Evolutionary conservation across 2,329 filamentous ascomycete species (phyloP).

Genomic region (Didymella exigua): DNA sequence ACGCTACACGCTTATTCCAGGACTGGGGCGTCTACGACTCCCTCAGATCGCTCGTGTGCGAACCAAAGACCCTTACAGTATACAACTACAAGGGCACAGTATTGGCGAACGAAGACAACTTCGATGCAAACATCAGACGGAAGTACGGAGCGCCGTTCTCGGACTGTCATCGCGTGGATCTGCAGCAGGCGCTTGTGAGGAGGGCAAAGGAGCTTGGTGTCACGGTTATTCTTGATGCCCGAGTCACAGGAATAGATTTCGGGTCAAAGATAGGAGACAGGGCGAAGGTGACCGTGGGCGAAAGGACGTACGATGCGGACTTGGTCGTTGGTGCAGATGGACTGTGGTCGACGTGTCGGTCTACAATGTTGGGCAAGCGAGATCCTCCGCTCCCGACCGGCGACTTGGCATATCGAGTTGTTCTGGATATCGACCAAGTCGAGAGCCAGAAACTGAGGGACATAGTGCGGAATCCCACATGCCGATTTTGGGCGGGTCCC

Average conservation of each 20-base stretch:
- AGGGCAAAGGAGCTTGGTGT: slow-evolving; percentile 62
- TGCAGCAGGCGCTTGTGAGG: slow-evolving; percentile 60
- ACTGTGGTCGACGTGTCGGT: slow-evolving; percentile 64
- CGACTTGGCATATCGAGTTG: slow-evolving; percentile 69
- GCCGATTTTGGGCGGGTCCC: slow-evolving; percentile 69
- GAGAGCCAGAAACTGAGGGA: slow-evolving; percentile 57
- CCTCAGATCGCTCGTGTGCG: slow-evolving; percentile 47
- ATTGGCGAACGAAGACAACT: slow-evolving; percentile 59
- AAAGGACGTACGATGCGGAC: slow-evolving; percentile 55
- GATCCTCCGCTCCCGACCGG: slow-evolving; percentile 57
- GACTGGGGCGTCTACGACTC: slow-evolving; percentile 57
- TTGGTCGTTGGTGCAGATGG: slow-evolving; percentile 69
- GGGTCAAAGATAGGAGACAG: slow-evolving; percentile 34
- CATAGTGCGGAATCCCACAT: slow-evolving; percentile 59
- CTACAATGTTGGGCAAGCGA: slow-evolving; percentile 31
- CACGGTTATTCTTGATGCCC: slow-evolving; percentile 55
- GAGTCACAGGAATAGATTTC: slow-evolving; percentile 58
- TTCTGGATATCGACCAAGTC: slow-evolving; percentile 60
- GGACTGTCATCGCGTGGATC: slow-evolving; percentile 67
- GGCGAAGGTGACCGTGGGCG: slow-evolving; percentile 51
- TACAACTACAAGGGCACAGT: slow-evolving; percentile 59
- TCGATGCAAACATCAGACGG: slow-evolving; percentile 58
- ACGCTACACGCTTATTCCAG: slow-evolving; percentile 56
- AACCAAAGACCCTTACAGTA: slow-evolving; percentile 58
- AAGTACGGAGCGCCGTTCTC: slow-evolving; percentile 64